Percentiles rank a stretch among this genome's conserved stretches.
These are phyloP conservation scores for Candida multigemmis DNA, from an alignment of 805 yeast species.

Conservation along the genomic window DNA sequence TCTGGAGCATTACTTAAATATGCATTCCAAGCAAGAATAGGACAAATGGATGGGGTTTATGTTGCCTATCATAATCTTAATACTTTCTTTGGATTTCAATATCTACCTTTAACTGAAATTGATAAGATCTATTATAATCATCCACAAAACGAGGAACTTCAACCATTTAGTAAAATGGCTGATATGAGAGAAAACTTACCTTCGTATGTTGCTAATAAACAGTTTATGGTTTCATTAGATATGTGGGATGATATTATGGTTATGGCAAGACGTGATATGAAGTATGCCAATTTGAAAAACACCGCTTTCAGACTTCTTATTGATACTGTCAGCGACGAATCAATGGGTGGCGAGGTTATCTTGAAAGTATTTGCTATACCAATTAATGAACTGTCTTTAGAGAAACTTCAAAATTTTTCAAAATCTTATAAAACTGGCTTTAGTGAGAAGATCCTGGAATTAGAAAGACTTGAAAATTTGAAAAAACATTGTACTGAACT, in stretches of 20 bases:
- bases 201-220: conserved; percentile 51
- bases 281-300: conserved; percentile 3
- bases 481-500: conserved; percentile 15
- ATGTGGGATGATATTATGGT: conserved; percentile 34
- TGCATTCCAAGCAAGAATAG: conserved; percentile 85
- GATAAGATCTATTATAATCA: conserved; percentile 37
- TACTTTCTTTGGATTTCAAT: conserved; percentile 82
- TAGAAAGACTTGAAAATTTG: conserved; percentile 14
- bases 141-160: conserved; percentile 5
- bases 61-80: conserved; percentile 83
- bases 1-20: conserved; percentile 74
- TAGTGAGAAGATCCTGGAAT: conserved; percentile 13
- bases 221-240: conserved; percentile 52
- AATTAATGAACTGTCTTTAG: no score
- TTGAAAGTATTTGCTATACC: no score
- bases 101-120: conserved; percentile 64
- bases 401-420: no score
- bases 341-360: no score
- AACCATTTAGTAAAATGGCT: conserved; percentile 7
- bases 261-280: conserved; percentile 16
- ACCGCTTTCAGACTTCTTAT: no score
- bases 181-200: conserved; percentile 30
- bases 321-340: no score
- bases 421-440: conserved; percentile 26
- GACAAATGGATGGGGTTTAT: conserved; percentile 94